Base-by-base conservation (phyloP, 2,329 filamentous ascomycete species). In the Xylariaceae sp. region DNA sequence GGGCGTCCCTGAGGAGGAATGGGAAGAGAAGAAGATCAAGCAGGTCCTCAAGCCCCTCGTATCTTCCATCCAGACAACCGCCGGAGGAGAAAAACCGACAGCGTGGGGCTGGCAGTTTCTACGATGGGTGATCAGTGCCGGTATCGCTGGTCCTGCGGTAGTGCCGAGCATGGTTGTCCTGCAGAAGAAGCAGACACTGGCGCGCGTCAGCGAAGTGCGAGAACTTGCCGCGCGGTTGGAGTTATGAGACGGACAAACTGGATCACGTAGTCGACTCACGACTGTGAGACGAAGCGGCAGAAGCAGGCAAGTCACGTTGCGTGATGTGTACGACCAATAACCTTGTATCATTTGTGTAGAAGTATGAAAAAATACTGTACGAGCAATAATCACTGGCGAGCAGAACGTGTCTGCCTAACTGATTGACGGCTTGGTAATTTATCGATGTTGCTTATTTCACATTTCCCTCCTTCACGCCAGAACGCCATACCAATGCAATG, bases 401-500 rank as follows among this genome's bases (percentile, higher is more conserved):
- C 14, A 16, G 13, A 16, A 31, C 49, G 38, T 37, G 49, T 15
- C 37, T 34, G n/a, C 14, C 23, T 38, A 24, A 34, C 34, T 36
- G 37, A 34, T 38, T 21, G 23, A 41, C 40, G 23, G 36, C 37
- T 45, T 31, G 15, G 38, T n/a, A n/a, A n/a, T n/a, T n/a, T n/a
- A n/a, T n/a, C n/a, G n/a, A n/a, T n/a, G n/a, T n/a, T n/a, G n/a
- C n/a, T n/a, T n/a, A n/a, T n/a, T n/a, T n/a, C n/a, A n/a, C n/a
- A n/a, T n/a, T n/a, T n/a, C n/a, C n/a, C n/a, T n/a, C n/a, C n/a
- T 19, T 27, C 12, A 21, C 19, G 28, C 35, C 27, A 31, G 34
- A 59, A 60, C 57, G 55, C 57, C 57, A n/a, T n/a, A n/a, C n/a
- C n/a, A n/a, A 41, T 45, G 43, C 39, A 50, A 60, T 59, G 57